Evolutionary conservation across 1,139 yeast species (phyloP).

Genomic region (Debaryomyces psychrophilus): DNA sequence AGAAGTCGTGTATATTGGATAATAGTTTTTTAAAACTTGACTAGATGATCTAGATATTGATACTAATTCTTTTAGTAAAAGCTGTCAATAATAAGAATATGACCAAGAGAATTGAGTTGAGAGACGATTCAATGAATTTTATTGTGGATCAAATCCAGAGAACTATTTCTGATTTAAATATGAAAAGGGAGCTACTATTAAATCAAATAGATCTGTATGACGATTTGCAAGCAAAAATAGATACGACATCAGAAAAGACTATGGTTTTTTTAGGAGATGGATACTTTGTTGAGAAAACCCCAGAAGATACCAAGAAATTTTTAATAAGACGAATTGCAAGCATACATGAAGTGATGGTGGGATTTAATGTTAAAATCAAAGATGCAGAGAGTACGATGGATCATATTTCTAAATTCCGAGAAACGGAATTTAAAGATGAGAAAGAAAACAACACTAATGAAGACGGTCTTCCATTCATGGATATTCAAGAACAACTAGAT

Average conservation of each 20-base stretch:
- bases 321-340: constrained; percentile 42
- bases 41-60: background rate
- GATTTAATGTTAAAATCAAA: constrained; percentile 44
- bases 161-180: constrained; percentile 18
- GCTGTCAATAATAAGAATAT: background rate
- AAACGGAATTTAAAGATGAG: constrained; percentile 20
- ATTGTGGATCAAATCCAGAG: constrained; percentile 18
- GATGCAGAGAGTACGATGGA: constrained; percentile 45
- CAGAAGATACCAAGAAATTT: constrained; percentile 47
- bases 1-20: constrained; percentile 4
- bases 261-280: constrained; percentile 61
- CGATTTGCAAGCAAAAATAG: constrained; percentile 12
- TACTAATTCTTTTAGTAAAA: background rate
- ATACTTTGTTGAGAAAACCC: constrained; percentile 54
- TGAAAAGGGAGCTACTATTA: constrained; percentile 18
- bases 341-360: constrained; percentile 40
- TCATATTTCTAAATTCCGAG: constrained; percentile 31
- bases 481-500: constrained; percentile 82
- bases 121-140: constrained; percentile 7
- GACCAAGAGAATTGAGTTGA: background rate
- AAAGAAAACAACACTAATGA: constrained; percentile 31
- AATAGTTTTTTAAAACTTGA: background rate
- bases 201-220: constrained; percentile 18
- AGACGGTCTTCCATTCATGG: constrained; percentile 67
- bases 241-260: constrained; percentile 23